phyloP scores from a whole-genome alignment of 257 asterid species.

The Penstemon eatonii region DNA sequence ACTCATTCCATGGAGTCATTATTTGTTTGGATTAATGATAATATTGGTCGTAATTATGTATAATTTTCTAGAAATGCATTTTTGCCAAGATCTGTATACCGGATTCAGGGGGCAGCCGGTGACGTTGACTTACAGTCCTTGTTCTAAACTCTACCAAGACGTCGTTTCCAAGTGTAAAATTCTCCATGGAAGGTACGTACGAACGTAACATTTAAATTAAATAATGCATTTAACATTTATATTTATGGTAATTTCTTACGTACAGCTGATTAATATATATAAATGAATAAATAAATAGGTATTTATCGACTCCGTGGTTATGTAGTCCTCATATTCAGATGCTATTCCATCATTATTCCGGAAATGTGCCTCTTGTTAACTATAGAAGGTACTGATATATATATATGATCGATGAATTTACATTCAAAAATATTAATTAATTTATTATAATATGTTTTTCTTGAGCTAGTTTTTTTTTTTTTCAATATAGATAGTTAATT shows the following conservation, averaged over 20 bases:
- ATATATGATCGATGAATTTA: too few species aligned
- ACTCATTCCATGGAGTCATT: slow-evolving; percentile 53
- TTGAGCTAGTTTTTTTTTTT: too few species aligned
- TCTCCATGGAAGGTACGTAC: slow-evolving; percentile 65
- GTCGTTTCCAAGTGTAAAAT: slow-evolving; percentile 63
- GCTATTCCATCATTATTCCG: slow-evolving; percentile 55
- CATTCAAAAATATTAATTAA: too few species aligned
- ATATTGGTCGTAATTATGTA: slow-evolving; percentile 44
- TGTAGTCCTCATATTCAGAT: slow-evolving; percentile 94
- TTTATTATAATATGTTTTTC: too few species aligned
- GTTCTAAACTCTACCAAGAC: slow-evolving; percentile 49
- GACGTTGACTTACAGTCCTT: slow-evolving; percentile 47
- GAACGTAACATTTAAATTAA: not conserved
- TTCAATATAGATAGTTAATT: too few species aligned
- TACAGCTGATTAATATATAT: too few species aligned
- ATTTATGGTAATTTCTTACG: not conserved
- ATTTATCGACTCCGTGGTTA: slow-evolving; percentile 84
- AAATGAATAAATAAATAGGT: slow-evolving; percentile 42
- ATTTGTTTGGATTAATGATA: slow-evolving; percentile 36
- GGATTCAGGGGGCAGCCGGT: slow-evolving; percentile 75
- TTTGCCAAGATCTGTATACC: slow-evolving; percentile 55
- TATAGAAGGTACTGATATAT: slow-evolving; percentile 66
- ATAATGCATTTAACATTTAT: too few species aligned
- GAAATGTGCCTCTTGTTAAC: slow-evolving; percentile 60
- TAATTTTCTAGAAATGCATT: slow-evolving; percentile 64